phyloP scores from a whole-genome alignment of 2,329 filamentous ascomycete species.

The Penicillium sp. region DNA sequence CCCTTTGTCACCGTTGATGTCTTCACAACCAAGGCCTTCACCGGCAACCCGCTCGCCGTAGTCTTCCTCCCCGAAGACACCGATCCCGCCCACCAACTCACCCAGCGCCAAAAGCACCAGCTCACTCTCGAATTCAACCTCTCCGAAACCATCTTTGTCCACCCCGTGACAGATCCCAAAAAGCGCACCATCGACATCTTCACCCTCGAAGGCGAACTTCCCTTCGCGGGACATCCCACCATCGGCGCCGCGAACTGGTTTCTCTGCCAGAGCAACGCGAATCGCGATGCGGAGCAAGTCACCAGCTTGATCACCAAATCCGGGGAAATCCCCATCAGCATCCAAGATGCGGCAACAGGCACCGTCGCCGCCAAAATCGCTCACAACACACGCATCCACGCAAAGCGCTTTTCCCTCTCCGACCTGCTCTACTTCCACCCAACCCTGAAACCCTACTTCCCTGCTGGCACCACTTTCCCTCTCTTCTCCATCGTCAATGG shows the following conservation, averaged over 20 bases:
- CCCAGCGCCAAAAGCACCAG: constrained; percentile 56
- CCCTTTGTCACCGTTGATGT: constrained; percentile 47
- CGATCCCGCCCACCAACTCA: constrained; percentile 36
- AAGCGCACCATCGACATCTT: constrained; percentile 57
- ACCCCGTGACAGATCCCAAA: constrained; percentile 31
- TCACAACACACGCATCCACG: constrained; percentile 43
- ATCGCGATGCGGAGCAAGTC: constrained; percentile 8
- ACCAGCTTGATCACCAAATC: constrained; percentile 58
- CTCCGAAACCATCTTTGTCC: constrained; percentile 61
- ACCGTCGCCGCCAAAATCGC: constrained; percentile 39
- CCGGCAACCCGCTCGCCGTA: constrained; percentile 61
- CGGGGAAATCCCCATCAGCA: constrained; percentile 52
- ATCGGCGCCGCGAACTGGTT: constrained; percentile 60
- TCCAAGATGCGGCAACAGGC: constrained; percentile 10
- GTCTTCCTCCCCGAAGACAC: constrained; percentile 47
- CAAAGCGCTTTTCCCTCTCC: constrained; percentile 27
- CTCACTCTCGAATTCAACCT: constrained; percentile 63
- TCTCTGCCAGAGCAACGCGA: constrained; percentile 30
- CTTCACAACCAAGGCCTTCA: constrained; percentile 47
- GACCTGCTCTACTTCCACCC: constrained; percentile 36
- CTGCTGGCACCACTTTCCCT: constrained; percentile 27
- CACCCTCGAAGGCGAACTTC: constrained; percentile 54
- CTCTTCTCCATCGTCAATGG: constrained; percentile 47
- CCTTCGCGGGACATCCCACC: constrained; percentile 63
- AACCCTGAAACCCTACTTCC: constrained; percentile 29